phyloP scores from a whole-genome alignment of 2,329 filamentous ascomycete species.

The Beauveria bassiana region DNA sequence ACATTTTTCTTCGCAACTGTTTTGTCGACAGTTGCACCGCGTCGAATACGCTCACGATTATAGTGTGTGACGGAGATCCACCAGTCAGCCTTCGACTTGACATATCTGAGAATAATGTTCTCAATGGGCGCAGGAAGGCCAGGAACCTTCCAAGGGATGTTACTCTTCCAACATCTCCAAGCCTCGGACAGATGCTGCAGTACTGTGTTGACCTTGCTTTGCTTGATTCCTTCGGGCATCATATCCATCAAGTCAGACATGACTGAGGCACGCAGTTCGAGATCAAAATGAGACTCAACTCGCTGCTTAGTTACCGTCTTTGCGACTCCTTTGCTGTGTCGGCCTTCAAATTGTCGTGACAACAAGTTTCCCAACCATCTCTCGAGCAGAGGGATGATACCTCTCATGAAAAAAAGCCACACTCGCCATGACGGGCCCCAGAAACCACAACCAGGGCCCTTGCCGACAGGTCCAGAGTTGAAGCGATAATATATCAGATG shows the following conservation, averaged over 20 bases:
- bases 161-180: conserved; percentile 99
- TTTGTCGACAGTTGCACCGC: conserved; percentile 96
- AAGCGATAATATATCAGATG: conserved; percentile 99
- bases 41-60: conserved; percentile 92
- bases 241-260: conserved; percentile 99
- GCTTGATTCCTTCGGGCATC: conserved; percentile 99
- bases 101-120: conserved; percentile 96
- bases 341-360: conserved; percentile 94
- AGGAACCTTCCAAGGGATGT: conserved; percentile 99
- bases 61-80: conserved; percentile 99
- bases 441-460: conserved; percentile 96
- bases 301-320: conserved; percentile 99
- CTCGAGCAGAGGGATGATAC: conserved; percentile 93
- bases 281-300: conserved; percentile 96
- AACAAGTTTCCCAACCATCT: conserved; percentile 95
- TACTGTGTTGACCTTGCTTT: conserved; percentile 98
- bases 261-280: conserved; percentile 93
- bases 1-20: conserved; percentile 99
- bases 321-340: conserved; percentile 96
- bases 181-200: conserved; percentile 95
- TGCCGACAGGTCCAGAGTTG: conserved; percentile 93
- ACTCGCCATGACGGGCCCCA: conserved; percentile 99
- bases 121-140: conserved; percentile 94
- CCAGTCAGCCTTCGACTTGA: conserved; percentile 99
- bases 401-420: conserved; percentile 98